Conservation (phyloP, 176 grass and related monocot genomes). For the Aegilops speltoides region DNA sequence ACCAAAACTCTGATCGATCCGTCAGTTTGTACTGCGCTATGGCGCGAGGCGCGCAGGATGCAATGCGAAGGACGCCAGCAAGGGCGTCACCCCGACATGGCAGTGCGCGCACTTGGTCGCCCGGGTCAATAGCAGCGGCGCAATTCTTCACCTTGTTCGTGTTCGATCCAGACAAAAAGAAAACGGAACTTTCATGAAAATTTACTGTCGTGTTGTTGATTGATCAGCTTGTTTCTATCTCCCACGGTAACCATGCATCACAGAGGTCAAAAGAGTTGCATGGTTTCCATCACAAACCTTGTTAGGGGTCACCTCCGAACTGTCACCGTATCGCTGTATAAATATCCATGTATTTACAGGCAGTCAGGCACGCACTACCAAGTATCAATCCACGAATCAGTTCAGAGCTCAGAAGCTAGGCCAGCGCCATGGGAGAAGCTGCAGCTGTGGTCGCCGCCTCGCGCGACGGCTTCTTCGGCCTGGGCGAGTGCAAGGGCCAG, state of each 20-base stretch:
- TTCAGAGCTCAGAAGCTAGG: neutral
- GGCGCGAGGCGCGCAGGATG: neutral
- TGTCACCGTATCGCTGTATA: neutral
- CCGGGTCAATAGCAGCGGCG: neutral
- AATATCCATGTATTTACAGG: neutral
- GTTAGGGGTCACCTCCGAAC: neutral
- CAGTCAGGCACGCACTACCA: neutral
- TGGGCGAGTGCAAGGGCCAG: conserved; percentile 61
- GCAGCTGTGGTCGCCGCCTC: neutral
- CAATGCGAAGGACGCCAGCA: neutral
- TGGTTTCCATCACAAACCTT: conserved; percentile 32
- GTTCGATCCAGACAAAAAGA: neutral
- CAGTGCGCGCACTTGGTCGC: neutral
- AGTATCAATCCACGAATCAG: neutral
- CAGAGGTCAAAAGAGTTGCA: conserved; percentile 24
- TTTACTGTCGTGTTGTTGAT: neutral
- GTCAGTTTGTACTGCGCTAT: neutral
- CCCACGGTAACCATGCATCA: neutral
- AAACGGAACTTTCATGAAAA: neutral
- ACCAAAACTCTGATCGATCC: neutral
- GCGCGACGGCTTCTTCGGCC: conserved; percentile 27
- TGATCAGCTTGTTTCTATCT: neutral
- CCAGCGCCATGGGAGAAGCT: neutral
- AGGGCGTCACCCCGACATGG: neutral
- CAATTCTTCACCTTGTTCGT: neutral